phyloP scores from a whole-genome alignment of 352 stramenopile genomes.

The Globisporangium lucens region DNA sequence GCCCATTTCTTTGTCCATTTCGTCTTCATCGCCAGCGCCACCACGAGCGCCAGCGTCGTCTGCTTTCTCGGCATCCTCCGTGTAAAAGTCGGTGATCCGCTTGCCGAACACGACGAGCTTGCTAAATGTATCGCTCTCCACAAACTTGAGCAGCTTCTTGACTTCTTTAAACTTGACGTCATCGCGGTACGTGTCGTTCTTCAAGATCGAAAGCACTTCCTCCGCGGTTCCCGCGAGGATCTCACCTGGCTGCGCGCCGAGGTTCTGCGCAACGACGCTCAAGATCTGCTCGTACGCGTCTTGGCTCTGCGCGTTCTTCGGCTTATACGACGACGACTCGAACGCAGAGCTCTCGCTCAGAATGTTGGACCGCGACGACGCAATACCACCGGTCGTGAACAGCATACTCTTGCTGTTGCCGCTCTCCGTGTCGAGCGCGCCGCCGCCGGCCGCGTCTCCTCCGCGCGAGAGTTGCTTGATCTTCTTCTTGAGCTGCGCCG shows the following conservation, averaged over 20 bases:
- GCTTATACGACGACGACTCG: constrained; percentile 83
- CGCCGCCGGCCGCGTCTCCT: constrained; percentile 3
- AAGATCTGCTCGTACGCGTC: constrained; percentile 91
- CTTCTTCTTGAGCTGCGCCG: constrained; percentile 64
- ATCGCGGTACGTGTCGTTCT: constrained; percentile 88
- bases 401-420: constrained; percentile 31
- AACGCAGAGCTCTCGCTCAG: constrained; percentile 68
- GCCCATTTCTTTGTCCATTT: constrained; percentile 97
- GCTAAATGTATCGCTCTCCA: constrained; percentile 69
- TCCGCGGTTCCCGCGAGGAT: constrained; percentile 90
- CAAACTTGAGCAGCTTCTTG: constrained; percentile 83
- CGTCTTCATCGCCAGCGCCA: constrained; percentile 48
- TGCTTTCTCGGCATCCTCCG: constrained; percentile 25
- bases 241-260: constrained; percentile 89
- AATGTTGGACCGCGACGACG: constrained; percentile 48
- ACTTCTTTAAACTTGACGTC: constrained; percentile 82
- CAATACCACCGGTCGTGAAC: constrained; percentile 51
- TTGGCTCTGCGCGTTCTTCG: constrained; percentile 83
- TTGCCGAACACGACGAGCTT: constrained; percentile 84
- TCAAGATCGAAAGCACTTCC: constrained; percentile 91
- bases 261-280: constrained; percentile 56
- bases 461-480: constrained; percentile 46
- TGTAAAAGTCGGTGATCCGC: constrained; percentile 87
- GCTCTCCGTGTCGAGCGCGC: constrained; percentile 13
- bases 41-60: constrained; percentile 29